These are phyloP conservation scores for Amanita inopinata DNA, from an alignment of 768 basidiomycete species.

Conservation along the genomic window DNA sequence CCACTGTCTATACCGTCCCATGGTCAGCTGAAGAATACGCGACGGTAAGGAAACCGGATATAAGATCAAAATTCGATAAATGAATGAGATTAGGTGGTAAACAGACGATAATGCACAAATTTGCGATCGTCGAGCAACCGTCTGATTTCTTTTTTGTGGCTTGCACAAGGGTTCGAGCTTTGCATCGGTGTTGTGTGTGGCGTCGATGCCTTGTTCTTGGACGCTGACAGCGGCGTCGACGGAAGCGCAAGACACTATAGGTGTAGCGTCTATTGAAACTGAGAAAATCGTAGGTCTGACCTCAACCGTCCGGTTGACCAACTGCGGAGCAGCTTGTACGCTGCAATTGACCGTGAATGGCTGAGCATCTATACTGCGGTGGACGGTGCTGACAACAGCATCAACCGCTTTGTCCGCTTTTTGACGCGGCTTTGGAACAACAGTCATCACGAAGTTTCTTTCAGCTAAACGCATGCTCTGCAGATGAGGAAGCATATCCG, in stretches of 20 bases:
- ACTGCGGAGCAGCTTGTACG: slow-evolving; percentile 27
- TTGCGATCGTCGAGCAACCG: slow-evolving; percentile 12
- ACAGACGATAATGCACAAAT: slow-evolving; percentile 19
- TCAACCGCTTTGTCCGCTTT: slow-evolving; percentile 40
- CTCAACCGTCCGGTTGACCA: slow-evolving; percentile 25
- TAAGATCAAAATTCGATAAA: slow-evolving; percentile 36
- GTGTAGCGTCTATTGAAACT: slow-evolving; percentile 19
- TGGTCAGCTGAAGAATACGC: slow-evolving; percentile 20
- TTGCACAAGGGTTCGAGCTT: slow-evolving; percentile 17
- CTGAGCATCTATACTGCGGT: slow-evolving; percentile 23
- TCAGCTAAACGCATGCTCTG: slow-evolving; percentile 59
- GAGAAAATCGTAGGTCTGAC: slow-evolving; percentile 23
- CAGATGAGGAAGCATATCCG: slow-evolving; percentile 62
- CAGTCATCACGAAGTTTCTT: slow-evolving; percentile 29
- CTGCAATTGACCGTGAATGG: slow-evolving; percentile 21
- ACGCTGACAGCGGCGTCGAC: slow-evolving; percentile 44
- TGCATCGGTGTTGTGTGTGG: slow-evolving; percentile 17
- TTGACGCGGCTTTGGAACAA: slow-evolving; percentile 16
- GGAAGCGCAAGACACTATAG: slow-evolving; percentile 14
- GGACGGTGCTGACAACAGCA: slow-evolving; percentile 24
- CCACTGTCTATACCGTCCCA: neutral
- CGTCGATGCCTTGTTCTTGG: slow-evolving; percentile 25
- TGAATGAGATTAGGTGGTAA: slow-evolving; percentile 33
- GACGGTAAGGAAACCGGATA: slow-evolving; percentile 44
- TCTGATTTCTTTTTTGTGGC: slow-evolving; percentile 23